Conservation (phyloP, 768 basidiomycete species). For the Suillus luteus region DNA sequence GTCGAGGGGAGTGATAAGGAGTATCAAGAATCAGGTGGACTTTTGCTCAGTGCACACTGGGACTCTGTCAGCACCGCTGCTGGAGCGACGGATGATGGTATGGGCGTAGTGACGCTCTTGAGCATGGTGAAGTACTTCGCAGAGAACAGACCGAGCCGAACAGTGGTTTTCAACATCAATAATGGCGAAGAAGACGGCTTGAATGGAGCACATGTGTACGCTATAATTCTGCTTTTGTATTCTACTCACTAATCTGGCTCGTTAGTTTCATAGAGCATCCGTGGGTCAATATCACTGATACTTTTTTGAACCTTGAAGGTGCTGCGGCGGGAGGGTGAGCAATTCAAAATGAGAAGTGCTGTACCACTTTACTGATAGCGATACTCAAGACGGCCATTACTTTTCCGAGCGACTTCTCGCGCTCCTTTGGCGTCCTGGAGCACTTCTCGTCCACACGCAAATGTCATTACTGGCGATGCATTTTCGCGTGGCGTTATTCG, state of each 20-base stretch:
- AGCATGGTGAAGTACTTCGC: constrained; percentile 63
- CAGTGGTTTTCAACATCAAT: constrained; percentile 82
- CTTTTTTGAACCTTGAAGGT: constrained; percentile 83
- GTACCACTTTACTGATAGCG: constrained; percentile 7
- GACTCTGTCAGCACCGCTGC: constrained; percentile 78
- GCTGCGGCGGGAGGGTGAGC: constrained; percentile 75
- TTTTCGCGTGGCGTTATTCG: constrained; percentile 67
- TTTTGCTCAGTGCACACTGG: constrained; percentile 80
- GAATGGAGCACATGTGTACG: constrained; percentile 69
- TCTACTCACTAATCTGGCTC: constrained; percentile 4
- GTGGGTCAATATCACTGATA: constrained; percentile 65
- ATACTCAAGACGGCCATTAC: constrained; percentile 55
- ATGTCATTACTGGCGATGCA: constrained; percentile 66
- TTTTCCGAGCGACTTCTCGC: constrained; percentile 72
- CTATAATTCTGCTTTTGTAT: constrained; percentile 16
- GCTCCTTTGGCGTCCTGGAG: constrained; percentile 57
- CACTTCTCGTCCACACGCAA: constrained; percentile 59
- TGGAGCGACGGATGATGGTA: constrained; percentile 79
- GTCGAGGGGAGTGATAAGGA: constrained; percentile 51
- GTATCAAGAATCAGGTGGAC: constrained; percentile 40
- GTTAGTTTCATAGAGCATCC: constrained; percentile 70
- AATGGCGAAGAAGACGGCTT: constrained; percentile 83
- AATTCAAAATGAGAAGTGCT: background rate
- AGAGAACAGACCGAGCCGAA: constrained; percentile 51
- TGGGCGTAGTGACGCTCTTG: constrained; percentile 66